Evolutionary conservation across 2,329 filamentous ascomycete genomes (phyloP).

Genomic region (Aspergillus eucalypticola): DNA sequence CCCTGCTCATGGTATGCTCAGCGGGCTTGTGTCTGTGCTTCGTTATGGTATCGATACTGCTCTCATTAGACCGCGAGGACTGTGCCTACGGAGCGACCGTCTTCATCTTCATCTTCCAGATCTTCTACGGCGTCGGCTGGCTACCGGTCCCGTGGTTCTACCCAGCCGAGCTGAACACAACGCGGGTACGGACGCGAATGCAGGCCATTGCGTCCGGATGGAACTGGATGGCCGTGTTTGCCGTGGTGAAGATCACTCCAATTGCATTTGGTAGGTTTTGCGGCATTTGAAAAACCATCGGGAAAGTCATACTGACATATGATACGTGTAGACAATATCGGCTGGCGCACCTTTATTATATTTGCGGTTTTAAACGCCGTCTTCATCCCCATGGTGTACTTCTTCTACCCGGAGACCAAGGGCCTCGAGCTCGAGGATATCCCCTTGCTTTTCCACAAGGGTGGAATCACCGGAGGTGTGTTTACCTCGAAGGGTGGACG

Average conservation of each 20-base stretch:
- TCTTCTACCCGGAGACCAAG: slow-evolving; percentile 67
- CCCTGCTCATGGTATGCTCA: slow-evolving; percentile 44
- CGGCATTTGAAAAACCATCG: not conserved
- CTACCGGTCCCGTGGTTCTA: slow-evolving; percentile 50
- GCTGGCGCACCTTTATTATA: slow-evolving; percentile 33
- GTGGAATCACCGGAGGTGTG: slow-evolving; percentile 22
- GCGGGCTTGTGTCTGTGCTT: slow-evolving; percentile 49
- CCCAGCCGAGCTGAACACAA: slow-evolving; percentile 45
- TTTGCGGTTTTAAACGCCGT: slow-evolving; percentile 26
- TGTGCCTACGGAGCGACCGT: slow-evolving; percentile 46
- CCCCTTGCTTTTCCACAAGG: slow-evolving; percentile 20
- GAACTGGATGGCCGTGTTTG: slow-evolving; percentile 41
- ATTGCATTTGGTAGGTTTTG: slow-evolving; percentile 22
- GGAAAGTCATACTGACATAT: slow-evolving; percentile 17
- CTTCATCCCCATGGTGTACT: slow-evolving; percentile 58
- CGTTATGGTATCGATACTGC: slow-evolving; percentile 41
- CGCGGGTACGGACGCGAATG: slow-evolving; percentile 42
- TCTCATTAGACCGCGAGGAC: slow-evolving; percentile 34
- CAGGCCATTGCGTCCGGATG: slow-evolving; percentile 43
- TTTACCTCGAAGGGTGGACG: slow-evolving; percentile 21
- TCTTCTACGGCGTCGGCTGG: slow-evolving; percentile 48
- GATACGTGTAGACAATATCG: slow-evolving; percentile 30
- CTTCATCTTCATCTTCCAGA: slow-evolving; percentile 50
- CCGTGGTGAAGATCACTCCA: slow-evolving; percentile 31
- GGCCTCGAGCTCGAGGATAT: slow-evolving; percentile 66